Evolutionary conservation across 1,284 basidiomycete genomes (phyloP).

Genomic region (Rhodotorula sp.): DNA sequence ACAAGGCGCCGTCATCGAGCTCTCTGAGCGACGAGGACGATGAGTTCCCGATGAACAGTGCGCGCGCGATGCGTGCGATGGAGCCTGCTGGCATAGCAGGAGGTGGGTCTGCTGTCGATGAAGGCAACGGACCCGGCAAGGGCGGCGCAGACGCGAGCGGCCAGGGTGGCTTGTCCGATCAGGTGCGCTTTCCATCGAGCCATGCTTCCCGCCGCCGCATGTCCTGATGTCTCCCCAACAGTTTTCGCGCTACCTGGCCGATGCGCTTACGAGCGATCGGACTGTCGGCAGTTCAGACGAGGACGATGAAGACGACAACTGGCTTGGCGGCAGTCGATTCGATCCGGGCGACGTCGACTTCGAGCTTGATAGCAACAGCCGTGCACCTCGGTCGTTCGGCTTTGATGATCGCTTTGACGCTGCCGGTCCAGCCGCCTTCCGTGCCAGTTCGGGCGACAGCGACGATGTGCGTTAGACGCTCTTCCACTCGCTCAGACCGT

Average conservation of each 20-base stretch:
- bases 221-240: slow-evolving; percentile 45
- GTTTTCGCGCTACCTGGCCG: slow-evolving; percentile 72
- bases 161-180: slow-evolving; percentile 21
- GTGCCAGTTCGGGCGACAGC: slow-evolving; percentile 42
- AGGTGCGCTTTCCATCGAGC: slow-evolving; percentile 15
- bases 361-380: slow-evolving; percentile 56
- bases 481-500: too few species aligned
- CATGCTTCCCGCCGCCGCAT: neutral
- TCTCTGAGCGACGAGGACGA: slow-evolving; percentile 46
- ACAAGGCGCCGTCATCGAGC: slow-evolving; percentile 59
- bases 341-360: slow-evolving; percentile 60
- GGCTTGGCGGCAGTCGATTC: slow-evolving; percentile 72
- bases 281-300: slow-evolving; percentile 43
- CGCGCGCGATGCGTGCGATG: slow-evolving; percentile 33
- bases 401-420: slow-evolving; percentile 47
- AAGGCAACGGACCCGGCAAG: slow-evolving; percentile 57
- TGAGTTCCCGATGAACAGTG: slow-evolving; percentile 44
- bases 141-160: neutral
- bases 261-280: slow-evolving; percentile 63
- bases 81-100: slow-evolving; percentile 53
- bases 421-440: slow-evolving; percentile 54
- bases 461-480: slow-evolving; percentile 32
- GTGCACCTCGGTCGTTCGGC: slow-evolving; percentile 34
- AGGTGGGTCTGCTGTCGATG: slow-evolving; percentile 57
- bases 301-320: slow-evolving; percentile 58